Base-by-base conservation (phyloP, 257 asterid species). In the Marsdenia floribunda region DNA sequence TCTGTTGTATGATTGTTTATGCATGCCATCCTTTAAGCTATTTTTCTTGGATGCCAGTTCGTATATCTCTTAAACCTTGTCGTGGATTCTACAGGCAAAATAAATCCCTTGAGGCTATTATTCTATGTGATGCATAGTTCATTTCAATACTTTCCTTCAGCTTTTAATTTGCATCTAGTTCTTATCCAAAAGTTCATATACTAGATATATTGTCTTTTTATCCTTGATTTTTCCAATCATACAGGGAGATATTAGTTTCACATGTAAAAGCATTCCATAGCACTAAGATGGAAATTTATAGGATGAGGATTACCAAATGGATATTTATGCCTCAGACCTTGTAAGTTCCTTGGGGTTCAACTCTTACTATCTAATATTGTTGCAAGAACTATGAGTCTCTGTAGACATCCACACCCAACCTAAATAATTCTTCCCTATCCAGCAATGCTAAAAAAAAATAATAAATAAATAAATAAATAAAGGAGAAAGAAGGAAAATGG, bases 1-100 rank as follows among this genome's bases (percentile, higher is more conserved):
- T 76, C 58, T 54, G 42, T 76, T 53, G 52, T 50, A 55, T 70
- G 42, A 73, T 74, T 42, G 68, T 77, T 77, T 78, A 24, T 40
- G 46, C 24, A 67, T 73, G 60, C 40, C 68, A n/a, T 68, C 64
- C 70, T 69, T 71, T 22, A 3, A 68, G 37, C 38, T 68, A 22
- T 47, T 29, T 50, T 10, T 67, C 40, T 69, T 46, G 37, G 60
- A 11, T 19, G 65, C 57, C 55, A 60, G 40, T 4, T 33, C 7
- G 0, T 47, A 24, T 57, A 57, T 29, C 18, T 52, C 46, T 16
- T 57, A 38, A 35, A 46, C 55, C 38, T 60, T 4, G 11, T 63
- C 16, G 14, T 16, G 58, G 42, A 29, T 63, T 52, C 73, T 66
- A 29, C 58, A 6, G 6, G 18, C 18, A 15, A 14, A 47, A 63